These are phyloP conservation scores for Lachnellula hyalina DNA, from an alignment of 2,329 filamentous ascomycete species.

Conservation along the genomic window DNA sequence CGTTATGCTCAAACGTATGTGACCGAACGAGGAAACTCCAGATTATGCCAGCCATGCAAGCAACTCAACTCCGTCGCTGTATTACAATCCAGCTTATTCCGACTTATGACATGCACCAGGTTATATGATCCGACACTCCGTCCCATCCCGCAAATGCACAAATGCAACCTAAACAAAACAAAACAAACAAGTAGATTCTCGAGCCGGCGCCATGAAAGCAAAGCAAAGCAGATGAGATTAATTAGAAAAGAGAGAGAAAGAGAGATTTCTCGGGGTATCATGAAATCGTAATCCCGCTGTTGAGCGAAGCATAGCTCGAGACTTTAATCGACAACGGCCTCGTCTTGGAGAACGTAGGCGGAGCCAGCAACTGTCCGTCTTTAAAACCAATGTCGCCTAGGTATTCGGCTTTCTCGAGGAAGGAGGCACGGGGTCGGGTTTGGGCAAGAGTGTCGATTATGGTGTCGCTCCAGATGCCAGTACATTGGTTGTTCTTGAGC, in stretches of 20 bases:
- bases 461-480: constrained; percentile 66
- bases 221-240: neutral
- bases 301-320: constrained; percentile 23
- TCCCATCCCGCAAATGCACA: neutral
- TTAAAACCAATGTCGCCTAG: constrained; percentile 58
- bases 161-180: neutral
- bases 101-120: neutral
- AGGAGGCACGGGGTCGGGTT: constrained; percentile 53
- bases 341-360: constrained; percentile 23
- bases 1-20: too few species aligned
- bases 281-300: constrained; percentile 26
- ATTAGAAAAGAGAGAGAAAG: neutral
- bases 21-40: neutral
- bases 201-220: neutral
- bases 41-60: neutral
- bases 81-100: neutral
- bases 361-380: constrained; percentile 43
- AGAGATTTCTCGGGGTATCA: neutral
- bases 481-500: constrained; percentile 53
- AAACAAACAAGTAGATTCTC: neutral
- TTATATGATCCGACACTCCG: neutral
- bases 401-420: constrained; percentile 57
- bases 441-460: constrained; percentile 57
- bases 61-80: constrained; percentile 5
- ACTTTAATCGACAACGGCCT: constrained; percentile 28